Base-by-base conservation (phyloP, 176 grass and related monocot genomes). In the Sorghum bicolor region DNA sequence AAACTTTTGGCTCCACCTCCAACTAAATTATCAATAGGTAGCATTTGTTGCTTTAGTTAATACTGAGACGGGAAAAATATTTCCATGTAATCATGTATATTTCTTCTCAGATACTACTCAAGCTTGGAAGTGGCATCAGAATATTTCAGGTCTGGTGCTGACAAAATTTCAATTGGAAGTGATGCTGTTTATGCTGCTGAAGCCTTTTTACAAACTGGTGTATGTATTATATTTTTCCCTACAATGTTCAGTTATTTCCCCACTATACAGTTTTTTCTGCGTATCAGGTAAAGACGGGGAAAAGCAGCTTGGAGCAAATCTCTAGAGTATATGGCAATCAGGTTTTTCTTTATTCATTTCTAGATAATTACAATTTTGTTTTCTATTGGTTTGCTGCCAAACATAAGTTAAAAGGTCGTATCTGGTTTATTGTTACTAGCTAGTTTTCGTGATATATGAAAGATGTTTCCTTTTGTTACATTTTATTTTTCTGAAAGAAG, bases 121-220 rank as follows among this genome's bases (percentile, higher is more conserved):
- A 99, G 96, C 85, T 86, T 99, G 73, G 96, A 99, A 92, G 96
- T 99, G 19, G 96, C 96, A 40, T 99, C 96, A 60, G 91, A 99
- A 85, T 99, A 99, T 90, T 99, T 99, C 70, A 99, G 93, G 74
- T 99, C 96, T 39, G 93, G 96, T 74, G 96, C 93, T 85, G 96
- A 99, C 89, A 99, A 99, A 88, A 80, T 96, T 86, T 99, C 93
- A 78, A 89, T 99, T 72, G 96, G 96, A 87, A 96, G 96, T 80
- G 93, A 99, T 94, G 93, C 96, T 39, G 96, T 99, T 82, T 95
- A 89, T 87, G 87, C 93, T 84, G 93, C 93, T 85, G 96, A 99
- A 85, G 91, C 90, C 82, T 99, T 96, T 93, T 76, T 98, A 67
- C 76, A 70, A 77, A 92, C 93, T 80, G 87, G 89, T 82, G 96